Conservation (phyloP, 441 rosid species). For the Macaranga tanarius region DNA sequence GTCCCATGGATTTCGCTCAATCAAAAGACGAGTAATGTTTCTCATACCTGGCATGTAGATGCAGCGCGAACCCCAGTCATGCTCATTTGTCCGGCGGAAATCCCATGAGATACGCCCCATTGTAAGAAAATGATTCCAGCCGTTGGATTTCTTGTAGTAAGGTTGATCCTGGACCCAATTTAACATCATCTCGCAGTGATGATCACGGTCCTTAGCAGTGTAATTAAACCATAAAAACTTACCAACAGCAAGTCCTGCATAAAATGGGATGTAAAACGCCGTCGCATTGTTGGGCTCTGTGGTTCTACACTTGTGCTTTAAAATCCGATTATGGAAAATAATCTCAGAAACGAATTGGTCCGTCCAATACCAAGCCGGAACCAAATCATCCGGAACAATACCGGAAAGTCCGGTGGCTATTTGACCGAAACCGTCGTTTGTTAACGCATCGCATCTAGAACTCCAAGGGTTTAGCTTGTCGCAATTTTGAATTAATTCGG, state of each 20-base stretch:
- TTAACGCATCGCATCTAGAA: constrained; percentile 68
- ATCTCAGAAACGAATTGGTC: constrained; percentile 83
- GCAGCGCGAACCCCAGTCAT: constrained; percentile 92
- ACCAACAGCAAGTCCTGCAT: constrained; percentile 93
- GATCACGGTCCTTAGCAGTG: constrained; percentile 65
- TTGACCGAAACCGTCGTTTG: constrained; percentile 68
- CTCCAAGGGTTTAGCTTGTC: constrained; percentile 83
- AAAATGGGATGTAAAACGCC: constrained; percentile 84
- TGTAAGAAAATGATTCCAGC: constrained; percentile 89
- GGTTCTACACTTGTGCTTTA: constrained; percentile 73
- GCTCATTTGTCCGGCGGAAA: constrained; percentile 65
- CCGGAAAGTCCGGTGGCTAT: constrained; percentile 48
- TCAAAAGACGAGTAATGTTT: constrained; percentile 85
- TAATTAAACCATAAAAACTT: constrained; percentile 60
- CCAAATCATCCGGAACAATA: constrained; percentile 52
- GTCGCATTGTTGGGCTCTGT: constrained; percentile 61
- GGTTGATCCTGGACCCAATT: constrained; percentile 63
- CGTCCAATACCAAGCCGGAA: constrained; percentile 86
- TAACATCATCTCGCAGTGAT: constrained; percentile 60
- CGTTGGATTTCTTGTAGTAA: constrained; percentile 56
- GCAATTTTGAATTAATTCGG: constrained; percentile 56
- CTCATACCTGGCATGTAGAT: constrained; percentile 77
- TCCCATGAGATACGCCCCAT: constrained; percentile 99
- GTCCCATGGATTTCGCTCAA: constrained; percentile 96
- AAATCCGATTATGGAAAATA: constrained; percentile 67